Percentiles rank a stretch among this genome's conserved stretches.
These are phyloP conservation scores for Trichoderma sp. DNA, from an alignment of 2,329 filamentous ascomycete species.

Conservation along the genomic window DNA sequence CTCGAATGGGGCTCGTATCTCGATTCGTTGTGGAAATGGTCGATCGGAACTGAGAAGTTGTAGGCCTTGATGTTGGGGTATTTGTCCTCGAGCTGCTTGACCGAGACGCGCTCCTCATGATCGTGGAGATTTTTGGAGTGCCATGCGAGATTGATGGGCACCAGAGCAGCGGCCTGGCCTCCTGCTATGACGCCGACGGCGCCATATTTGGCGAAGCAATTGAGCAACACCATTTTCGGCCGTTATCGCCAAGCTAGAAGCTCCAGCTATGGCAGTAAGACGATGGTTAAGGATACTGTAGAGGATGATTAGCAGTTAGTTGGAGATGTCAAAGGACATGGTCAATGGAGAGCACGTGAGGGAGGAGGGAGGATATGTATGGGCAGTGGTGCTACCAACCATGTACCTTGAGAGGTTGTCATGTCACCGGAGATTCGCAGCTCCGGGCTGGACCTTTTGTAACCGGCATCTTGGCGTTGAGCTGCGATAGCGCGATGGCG, in stretches of 20 bases:
- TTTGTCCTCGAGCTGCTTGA: background rate
- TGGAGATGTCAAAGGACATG: background rate
- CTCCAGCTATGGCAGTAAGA: background rate
- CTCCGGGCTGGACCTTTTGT: background rate
- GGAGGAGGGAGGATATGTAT: background rate
- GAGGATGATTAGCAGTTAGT: background rate
- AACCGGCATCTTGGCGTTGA: background rate
- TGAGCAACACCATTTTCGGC: constrained; percentile 4
- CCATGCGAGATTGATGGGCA: constrained; percentile 12
- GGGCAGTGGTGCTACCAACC: background rate
- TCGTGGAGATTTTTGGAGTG: background rate
- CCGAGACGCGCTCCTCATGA: background rate
- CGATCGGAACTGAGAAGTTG: constrained; percentile 57
- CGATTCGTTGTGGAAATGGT: constrained; percentile 82
- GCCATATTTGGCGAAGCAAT: constrained; percentile 6
- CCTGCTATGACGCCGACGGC: background rate
- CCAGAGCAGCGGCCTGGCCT: constrained; percentile 2
- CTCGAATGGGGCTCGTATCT: constrained; percentile 75
- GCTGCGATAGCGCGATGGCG: constrained; percentile 11
- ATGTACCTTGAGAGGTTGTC: background rate
- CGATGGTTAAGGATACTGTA: background rate
- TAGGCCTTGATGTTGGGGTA: constrained; percentile 27
- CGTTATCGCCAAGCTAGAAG: background rate
- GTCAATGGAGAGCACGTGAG: background rate
- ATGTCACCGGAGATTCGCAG: background rate